Percentiles rank a stretch among this genome's conserved stretches.
These are phyloP conservation scores for Azolla pinnata DNA, from an alignment of 75 land plant species.

Conservation along the genomic window DNA sequence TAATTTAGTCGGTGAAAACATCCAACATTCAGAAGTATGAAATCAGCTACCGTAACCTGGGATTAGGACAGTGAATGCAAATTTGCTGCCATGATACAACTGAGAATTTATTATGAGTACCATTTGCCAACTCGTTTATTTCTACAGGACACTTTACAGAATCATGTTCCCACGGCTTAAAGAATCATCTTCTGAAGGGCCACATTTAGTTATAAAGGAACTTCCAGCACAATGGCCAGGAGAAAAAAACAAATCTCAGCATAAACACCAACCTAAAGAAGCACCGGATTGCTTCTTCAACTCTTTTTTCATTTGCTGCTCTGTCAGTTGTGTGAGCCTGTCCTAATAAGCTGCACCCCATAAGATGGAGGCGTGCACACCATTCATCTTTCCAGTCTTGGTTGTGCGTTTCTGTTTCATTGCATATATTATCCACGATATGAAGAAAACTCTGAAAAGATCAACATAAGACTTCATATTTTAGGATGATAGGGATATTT, in stretches of 20 bases:
- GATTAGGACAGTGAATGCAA: too few species aligned
- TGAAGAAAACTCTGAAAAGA: conserved; percentile 44
- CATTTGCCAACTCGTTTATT: too few species aligned
- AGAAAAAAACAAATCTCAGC: background rate
- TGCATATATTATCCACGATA: conserved; percentile 42
- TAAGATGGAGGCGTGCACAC: conserved; percentile 57
- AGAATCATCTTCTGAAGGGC: background rate
- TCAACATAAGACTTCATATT: background rate
- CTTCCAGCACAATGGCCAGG: background rate
- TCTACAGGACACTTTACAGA: too few species aligned
- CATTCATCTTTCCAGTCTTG: conserved; percentile 31
- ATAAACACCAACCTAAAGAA: conserved; percentile 81
- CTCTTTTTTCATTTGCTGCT: conserved; percentile 35
- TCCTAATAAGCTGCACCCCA: conserved; percentile 66
- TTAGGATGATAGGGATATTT: background rate
- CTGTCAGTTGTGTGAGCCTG: conserved; percentile 38
- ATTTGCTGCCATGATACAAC: too few species aligned
- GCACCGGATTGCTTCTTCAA: conserved; percentile 61
- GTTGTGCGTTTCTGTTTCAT: conserved; percentile 9
- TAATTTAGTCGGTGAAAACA: too few species aligned
- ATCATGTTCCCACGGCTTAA: too few species aligned
- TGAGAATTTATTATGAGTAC: too few species aligned
- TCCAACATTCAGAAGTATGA: too few species aligned
- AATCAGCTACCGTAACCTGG: too few species aligned
- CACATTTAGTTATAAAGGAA: background rate